phyloP scores from a whole-genome alignment of 192 early-diverging fungal genomes.

The Entrophospora sp. region DNA sequence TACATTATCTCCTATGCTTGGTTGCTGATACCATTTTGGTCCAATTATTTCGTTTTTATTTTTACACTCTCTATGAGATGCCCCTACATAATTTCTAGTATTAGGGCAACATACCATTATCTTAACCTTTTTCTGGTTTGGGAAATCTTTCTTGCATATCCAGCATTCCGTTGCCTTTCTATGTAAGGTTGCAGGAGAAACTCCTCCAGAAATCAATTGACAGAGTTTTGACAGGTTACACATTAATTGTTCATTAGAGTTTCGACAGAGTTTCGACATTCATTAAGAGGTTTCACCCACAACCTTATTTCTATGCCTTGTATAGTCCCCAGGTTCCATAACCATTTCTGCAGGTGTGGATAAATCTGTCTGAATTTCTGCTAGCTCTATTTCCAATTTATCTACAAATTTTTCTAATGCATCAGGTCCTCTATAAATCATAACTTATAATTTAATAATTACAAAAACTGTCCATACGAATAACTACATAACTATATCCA shows the following conservation, averaged over 20 bases:
- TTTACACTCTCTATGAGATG: slow-evolving; percentile 3
- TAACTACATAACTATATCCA: neutral
- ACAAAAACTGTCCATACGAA: neutral
- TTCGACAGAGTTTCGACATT: no score
- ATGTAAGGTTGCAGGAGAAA: no score
- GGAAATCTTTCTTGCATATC: slow-evolving; percentile 5
- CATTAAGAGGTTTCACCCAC: no score
- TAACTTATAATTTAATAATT: slow-evolving; percentile 4
- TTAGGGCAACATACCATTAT: no score
- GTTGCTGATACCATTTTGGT: no score
- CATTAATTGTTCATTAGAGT: no score
- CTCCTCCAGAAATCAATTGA: no score
- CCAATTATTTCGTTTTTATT: neutral
- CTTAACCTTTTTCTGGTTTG: no score
- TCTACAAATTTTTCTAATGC: neutral
- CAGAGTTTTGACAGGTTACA: no score
- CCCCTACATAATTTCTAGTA: neutral
- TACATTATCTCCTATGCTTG: no score
- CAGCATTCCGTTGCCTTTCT: neutral
- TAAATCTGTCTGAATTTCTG: neutral
- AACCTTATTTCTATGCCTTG: no score
- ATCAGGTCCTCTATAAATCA: slow-evolving; percentile 2
- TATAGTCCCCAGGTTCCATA: neutral
- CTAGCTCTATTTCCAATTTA: neutral
- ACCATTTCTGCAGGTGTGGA: slow-evolving; percentile 1